phyloP scores from a whole-genome alignment of 2,329 filamentous ascomycete genomes.

The Fonsecaea pedrosoi region DNA sequence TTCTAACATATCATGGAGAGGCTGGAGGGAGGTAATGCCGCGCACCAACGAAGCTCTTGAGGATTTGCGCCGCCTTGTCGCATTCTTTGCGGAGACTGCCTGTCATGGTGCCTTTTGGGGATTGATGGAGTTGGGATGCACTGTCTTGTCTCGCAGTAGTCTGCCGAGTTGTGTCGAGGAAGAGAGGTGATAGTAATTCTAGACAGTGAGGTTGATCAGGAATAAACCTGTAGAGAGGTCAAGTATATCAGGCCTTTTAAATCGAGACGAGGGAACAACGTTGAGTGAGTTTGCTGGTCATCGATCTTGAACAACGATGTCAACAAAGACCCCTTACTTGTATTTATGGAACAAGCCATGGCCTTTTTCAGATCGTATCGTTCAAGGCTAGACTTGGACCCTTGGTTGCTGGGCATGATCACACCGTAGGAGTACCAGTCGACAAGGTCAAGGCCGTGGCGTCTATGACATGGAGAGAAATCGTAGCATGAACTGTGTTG shows the following conservation, averaged over 20 bases:
- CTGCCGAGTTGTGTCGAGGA: background rate
- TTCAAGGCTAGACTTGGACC: too few species aligned
- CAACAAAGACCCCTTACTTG: background rate
- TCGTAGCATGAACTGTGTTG: too few species aligned
- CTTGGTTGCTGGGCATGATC: too few species aligned
- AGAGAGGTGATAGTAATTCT: background rate
- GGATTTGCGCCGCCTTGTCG: conserved; percentile 30
- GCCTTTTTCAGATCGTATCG: too few species aligned
- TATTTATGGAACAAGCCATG: background rate
- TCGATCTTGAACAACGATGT: background rate
- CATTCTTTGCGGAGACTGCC: conserved; percentile 27
- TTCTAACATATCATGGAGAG: too few species aligned
- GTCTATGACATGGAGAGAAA: too few species aligned
- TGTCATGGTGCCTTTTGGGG: background rate
- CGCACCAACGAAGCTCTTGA: conserved; percentile 30
- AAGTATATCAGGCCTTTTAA: background rate
- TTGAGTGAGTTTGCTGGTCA: too few species aligned
- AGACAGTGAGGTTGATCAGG: background rate
- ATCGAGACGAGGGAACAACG: background rate
- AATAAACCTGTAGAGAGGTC: background rate
- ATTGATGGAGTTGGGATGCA: background rate
- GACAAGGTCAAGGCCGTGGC: too few species aligned
- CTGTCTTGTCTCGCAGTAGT: background rate
- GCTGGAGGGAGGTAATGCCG: background rate
- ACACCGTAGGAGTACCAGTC: too few species aligned